phyloP scores from a whole-genome alignment of 768 basidiomycete genomes.

The Lactifluus pinguis region DNA sequence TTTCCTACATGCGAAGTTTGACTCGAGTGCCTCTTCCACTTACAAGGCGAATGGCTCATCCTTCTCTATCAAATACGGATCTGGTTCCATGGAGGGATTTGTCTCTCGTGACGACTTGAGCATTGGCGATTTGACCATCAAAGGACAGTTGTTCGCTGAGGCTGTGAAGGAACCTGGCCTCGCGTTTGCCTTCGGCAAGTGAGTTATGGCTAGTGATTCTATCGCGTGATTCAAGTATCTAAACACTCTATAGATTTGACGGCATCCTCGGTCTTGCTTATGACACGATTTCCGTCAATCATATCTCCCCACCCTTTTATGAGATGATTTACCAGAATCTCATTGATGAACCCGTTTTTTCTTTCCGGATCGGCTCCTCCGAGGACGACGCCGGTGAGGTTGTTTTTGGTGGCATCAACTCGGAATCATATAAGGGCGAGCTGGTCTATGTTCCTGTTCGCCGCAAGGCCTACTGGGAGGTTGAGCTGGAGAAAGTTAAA shows the following conservation, averaged over 20 bases:
- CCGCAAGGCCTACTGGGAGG: constrained; percentile 97
- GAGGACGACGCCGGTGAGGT: constrained; percentile 88
- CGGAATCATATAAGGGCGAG: constrained; percentile 64
- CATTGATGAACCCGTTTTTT: constrained; percentile 80
- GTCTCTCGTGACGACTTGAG: constrained; percentile 74
- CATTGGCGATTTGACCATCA: constrained; percentile 78
- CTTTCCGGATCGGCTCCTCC: constrained; percentile 85
- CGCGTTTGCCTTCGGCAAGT: constrained; percentile 95
- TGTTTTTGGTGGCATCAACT: constrained; percentile 85
- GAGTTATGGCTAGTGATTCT: constrained; percentile 25
- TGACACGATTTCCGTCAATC: constrained; percentile 92
- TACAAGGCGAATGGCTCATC: constrained; percentile 84
- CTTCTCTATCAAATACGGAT: constrained; percentile 91
- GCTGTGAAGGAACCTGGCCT: constrained; percentile 94
- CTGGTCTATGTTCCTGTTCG: constrained; percentile 85
- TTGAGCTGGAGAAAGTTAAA: constrained; percentile 77
- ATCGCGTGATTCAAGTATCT: neutral
- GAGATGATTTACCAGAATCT: constrained; percentile 78
- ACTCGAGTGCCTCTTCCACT: constrained; percentile 65
- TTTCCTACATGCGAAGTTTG: constrained; percentile 92
- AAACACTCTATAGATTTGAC: constrained; percentile 57
- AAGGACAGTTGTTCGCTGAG: constrained; percentile 83
- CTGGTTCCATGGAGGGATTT: constrained; percentile 94
- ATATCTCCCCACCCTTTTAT: constrained; percentile 90
- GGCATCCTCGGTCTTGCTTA: constrained; percentile 93